A percentile compares a stretch with the other conserved stretches of the same genome.
These are phyloP conservation scores for Porcisia deanei DNA, from an alignment of 208 protist genomes.

Conservation along the genomic window DNA sequence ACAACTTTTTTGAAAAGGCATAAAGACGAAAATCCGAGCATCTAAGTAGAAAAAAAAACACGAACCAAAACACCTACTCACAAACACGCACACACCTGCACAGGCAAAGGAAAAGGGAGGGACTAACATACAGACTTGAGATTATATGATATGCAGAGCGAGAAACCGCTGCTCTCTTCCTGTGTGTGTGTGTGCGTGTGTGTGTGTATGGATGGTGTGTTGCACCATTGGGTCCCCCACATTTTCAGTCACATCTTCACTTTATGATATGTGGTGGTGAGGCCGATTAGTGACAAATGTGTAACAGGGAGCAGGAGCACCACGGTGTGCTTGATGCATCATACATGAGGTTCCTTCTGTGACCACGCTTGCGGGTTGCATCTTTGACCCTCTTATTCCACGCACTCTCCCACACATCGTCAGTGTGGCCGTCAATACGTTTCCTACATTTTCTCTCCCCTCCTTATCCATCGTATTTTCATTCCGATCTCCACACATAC, in stretches of 20 bases:
- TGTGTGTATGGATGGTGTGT: too few species aligned
- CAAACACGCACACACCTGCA: too few species aligned
- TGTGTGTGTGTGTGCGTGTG: too few species aligned
- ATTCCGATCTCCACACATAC: too few species aligned
- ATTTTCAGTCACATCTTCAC: too few species aligned
- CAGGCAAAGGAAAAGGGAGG: too few species aligned
- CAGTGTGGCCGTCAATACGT: neutral
- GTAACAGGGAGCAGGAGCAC: neutral
- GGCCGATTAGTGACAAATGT: neutral
- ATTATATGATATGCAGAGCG: too few species aligned
- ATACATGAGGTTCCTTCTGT: neutral
- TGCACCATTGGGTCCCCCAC: too few species aligned
- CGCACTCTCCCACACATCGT: neutral
- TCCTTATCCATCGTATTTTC: neutral
- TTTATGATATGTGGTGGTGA: neutral
- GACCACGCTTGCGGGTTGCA: neutral
- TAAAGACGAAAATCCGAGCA: neutral
- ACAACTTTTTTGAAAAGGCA: neutral
- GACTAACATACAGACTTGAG: too few species aligned
- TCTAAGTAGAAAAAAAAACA: too few species aligned
- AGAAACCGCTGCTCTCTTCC: too few species aligned
- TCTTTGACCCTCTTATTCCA: neutral
- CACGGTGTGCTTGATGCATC: neutral
- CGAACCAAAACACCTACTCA: too few species aligned
- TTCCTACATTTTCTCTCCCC: neutral